Percentiles rank a stretch among this genome's conserved stretches.
These are phyloP conservation scores for Centaurea solstitialis DNA, from an alignment of 129 eudicot genomes.

Conservation along the genomic window DNA sequence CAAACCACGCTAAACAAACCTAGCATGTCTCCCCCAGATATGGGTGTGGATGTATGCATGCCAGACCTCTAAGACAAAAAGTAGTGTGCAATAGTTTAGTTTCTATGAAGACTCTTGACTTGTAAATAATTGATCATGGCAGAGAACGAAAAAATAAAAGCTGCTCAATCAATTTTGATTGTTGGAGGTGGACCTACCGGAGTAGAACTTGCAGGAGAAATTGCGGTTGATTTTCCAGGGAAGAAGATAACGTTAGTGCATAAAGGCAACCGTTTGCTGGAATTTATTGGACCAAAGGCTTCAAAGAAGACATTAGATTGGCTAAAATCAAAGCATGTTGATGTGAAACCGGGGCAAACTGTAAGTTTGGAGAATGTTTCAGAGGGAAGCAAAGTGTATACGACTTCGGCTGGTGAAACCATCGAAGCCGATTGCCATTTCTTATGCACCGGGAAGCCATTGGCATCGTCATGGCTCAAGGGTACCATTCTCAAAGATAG, in stretches of 20 bases:
- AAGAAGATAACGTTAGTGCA: slow-evolving; percentile 73
- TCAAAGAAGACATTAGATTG: slow-evolving; percentile 69
- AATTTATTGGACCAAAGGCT: slow-evolving; percentile 82
- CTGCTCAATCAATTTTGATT: slow-evolving; percentile 66
- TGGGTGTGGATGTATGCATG: background rate
- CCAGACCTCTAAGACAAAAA: background rate
- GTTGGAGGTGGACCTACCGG: slow-evolving; percentile 96
- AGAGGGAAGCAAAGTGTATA: slow-evolving; percentile 50
- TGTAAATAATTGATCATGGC: slow-evolving; percentile 23
- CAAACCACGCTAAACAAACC: no score
- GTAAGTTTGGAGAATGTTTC: slow-evolving; percentile 48
- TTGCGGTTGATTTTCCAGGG: slow-evolving; percentile 70
- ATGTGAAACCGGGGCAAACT: slow-evolving; percentile 64
- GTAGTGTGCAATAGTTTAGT: background rate
- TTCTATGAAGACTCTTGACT: background rate
- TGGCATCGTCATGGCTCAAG: slow-evolving; percentile 69
- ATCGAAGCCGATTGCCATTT: slow-evolving; percentile 73
- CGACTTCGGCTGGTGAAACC: slow-evolving; percentile 63
- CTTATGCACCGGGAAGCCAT: slow-evolving; percentile 75
- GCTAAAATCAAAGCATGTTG: slow-evolving; percentile 67
- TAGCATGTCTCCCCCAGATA: no score
- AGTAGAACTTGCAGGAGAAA: slow-evolving; percentile 87
- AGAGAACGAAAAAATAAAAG: slow-evolving; percentile 73
- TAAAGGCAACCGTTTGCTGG: slow-evolving; percentile 66
- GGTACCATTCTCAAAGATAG: slow-evolving; percentile 49